phyloP scores from a whole-genome alignment of 179 eudicot species.

The Nepenthes alata region DNA sequence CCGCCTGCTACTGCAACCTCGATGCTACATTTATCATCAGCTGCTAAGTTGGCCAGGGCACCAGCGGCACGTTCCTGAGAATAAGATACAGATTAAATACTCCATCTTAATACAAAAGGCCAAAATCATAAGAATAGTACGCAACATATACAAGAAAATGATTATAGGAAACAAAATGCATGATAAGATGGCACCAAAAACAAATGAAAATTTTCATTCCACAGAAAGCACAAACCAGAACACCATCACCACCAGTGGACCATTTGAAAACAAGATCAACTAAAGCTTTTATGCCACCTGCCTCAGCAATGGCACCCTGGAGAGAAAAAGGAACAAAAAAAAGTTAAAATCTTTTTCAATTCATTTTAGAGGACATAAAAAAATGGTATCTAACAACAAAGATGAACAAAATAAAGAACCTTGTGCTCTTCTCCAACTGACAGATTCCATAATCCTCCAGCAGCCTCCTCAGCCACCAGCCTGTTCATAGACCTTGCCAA shows the following conservation, averaged over 20 bases:
- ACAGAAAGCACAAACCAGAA: slow-evolving; percentile 53
- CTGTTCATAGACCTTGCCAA: slow-evolving; percentile 88
- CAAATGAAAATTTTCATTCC: slow-evolving; percentile 2
- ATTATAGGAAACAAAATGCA: neutral
- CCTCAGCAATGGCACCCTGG: slow-evolving; percentile 92
- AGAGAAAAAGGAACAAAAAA: slow-evolving; percentile 6
- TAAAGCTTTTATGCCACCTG: slow-evolving; percentile 86
- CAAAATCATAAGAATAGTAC: neutral
- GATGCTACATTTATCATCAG: slow-evolving; percentile 96
- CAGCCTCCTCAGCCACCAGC: slow-evolving; percentile 98
- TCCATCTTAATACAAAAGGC: neutral
- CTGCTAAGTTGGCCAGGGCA: slow-evolving; percentile 94
- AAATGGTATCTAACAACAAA: neutral
- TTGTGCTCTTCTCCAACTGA: slow-evolving; percentile 99
- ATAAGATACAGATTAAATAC: slow-evolving; percentile 1
- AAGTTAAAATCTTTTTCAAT: neutral
- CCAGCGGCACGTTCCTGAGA: slow-evolving; percentile 99
- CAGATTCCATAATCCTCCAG: slow-evolving; percentile 98
- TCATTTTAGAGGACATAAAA: slow-evolving; percentile 5
- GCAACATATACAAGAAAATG: neutral
- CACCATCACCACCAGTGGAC: slow-evolving; percentile 89
- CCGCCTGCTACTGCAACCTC: slow-evolving; percentile 87
- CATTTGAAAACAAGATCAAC: slow-evolving; percentile 92
- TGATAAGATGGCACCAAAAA: neutral
- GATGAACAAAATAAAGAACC: slow-evolving; percentile 31